Evolutionary conservation across 805 yeast species (phyloP), one percentile per base, ranked within the genome.

Genomic region (Phaffomyces antillensis): DNA sequence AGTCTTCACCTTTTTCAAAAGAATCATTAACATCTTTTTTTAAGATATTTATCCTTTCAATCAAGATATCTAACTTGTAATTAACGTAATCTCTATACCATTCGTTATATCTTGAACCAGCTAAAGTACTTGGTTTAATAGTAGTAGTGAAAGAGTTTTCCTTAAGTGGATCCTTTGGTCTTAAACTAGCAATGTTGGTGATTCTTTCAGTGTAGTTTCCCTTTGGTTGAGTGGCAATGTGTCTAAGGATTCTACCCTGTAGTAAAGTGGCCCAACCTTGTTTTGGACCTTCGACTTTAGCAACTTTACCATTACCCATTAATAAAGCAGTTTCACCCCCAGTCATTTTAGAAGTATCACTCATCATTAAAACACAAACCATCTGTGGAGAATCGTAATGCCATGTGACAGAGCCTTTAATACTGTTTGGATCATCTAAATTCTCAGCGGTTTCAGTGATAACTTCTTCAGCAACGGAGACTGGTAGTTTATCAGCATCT

Each of bases 381-480:
- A 76, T 77, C 15, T 83, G 83, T 45, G 76, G 77, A n/a, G 79
- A 71, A 56, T 79, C 85, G 43, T 65, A 59, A 64, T 79, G 84
- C 85, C 85, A 79, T 28, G 77, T 76, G 32, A 77, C 81, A 37
- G 77, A 69, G 20, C 79, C 81, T 12, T 78, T 77, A 41, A 75
- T 67, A 6, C 51, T 52, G 4, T 50, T 46, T 11, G 57, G 43
- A 26, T 42, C 47, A 4, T 35, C 36, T 20, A 46, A 45, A 16
- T 26, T 39, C 28, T 47, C 49, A 24, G 49, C 8, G 13, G 47
- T 40, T 39, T 42, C 44, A n/a, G 25, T 42, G n/a, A n/a, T n/a
- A 25, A 42, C 41, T 26, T n/a, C 32, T n/a, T 36, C 32, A n/a
- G 23, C 39, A 17, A 44, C 23, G 24, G 13, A 6, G 11, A 9